A percentile compares a stretch with the other conserved stretches of the same genome.
phyloP scores from a whole-genome alignment of 306 rosid species.

The Sophora flavescens region DNA sequence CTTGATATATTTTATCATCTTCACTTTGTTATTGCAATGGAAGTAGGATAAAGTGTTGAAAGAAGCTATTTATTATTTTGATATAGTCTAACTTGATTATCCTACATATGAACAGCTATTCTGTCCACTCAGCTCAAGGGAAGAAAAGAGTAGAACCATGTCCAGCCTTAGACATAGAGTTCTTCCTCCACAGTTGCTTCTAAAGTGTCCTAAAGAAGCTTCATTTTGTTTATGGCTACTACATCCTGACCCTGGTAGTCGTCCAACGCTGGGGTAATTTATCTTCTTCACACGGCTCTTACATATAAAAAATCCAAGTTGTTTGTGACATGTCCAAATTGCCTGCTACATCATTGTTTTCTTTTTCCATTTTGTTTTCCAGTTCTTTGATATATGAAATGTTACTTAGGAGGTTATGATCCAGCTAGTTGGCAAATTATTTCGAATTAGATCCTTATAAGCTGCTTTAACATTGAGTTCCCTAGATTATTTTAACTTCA shows the following conservation, averaged over 20 bases:
- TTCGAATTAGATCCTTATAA: conserved; percentile 15
- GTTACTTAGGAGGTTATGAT: not conserved
- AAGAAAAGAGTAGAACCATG: conserved; percentile 90
- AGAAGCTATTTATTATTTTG: conserved; percentile 26
- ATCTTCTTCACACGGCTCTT: conserved; percentile 36
- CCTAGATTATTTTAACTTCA: conserved; percentile 7
- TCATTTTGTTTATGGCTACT: conserved; percentile 95
- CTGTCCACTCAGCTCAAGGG: conserved; percentile 86
- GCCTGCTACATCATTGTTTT: not conserved
- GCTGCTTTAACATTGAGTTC: conserved; percentile 16
- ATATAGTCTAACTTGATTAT: conserved; percentile 50
- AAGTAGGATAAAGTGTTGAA: conserved; percentile 27
- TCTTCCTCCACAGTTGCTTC: conserved; percentile 97
- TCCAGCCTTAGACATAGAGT: conserved; percentile 94
- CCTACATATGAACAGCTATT: conserved; percentile 75
- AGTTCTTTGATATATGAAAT: conserved; percentile 18
- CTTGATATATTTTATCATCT: conserved; percentile 39
- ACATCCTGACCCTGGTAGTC: conserved; percentile 89
- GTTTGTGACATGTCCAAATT: conserved; percentile 4
- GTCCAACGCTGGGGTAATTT: conserved; percentile 84
- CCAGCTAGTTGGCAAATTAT: conserved; percentile 7
- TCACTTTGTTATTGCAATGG: conserved; percentile 28
- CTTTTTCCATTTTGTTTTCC: not conserved
- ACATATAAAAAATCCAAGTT: conserved; percentile 25
- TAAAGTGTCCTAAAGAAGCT: conserved; percentile 98